Conservation (phyloP, 257 asterid species). For the Scutellaria barbata region DNA sequence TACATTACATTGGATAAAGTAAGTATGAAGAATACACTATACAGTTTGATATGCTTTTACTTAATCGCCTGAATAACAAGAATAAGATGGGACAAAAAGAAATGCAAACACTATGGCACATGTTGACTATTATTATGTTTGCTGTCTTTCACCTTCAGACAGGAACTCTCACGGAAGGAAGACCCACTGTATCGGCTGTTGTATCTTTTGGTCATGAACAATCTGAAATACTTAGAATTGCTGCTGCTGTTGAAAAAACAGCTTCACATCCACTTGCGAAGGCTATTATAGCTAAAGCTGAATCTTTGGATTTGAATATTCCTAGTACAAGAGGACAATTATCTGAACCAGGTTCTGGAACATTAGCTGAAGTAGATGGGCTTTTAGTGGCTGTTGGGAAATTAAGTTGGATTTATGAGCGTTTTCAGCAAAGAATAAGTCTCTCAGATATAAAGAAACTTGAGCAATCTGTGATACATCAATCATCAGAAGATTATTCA, state of each 20-base stretch:
- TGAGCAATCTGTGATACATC: slow-evolving; percentile 68
- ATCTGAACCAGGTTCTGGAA: slow-evolving; percentile 93
- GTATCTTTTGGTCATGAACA: slow-evolving; percentile 62
- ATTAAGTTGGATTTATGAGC: slow-evolving; percentile 82
- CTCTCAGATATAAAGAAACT: slow-evolving; percentile 57
- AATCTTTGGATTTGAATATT: slow-evolving; percentile 63
- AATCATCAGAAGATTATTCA: slow-evolving; percentile 53
- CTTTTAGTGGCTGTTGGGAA: slow-evolving; percentile 92
- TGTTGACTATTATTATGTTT: slow-evolving; percentile 29
- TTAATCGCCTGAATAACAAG: slow-evolving; percentile 1
- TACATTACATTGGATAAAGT: slow-evolving; percentile 85
- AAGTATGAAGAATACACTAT: slow-evolving; percentile 23
- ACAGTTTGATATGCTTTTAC: slow-evolving; percentile 23
- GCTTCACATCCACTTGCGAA: slow-evolving; percentile 97
- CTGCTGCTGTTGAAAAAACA: slow-evolving; percentile 98
- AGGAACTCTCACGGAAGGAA: slow-evolving; percentile 97
- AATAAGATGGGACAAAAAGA: background rate
- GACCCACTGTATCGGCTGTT: slow-evolving; percentile 81
- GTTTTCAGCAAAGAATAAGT: slow-evolving; percentile 69
- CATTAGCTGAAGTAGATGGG: slow-evolving; percentile 95
- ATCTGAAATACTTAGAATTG: slow-evolving; percentile 74
- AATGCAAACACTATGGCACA: slow-evolving; percentile 1
- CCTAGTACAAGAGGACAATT: slow-evolving; percentile 82
- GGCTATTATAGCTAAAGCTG: slow-evolving; percentile 80
- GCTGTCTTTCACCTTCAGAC: slow-evolving; percentile 60